Percentiles rank a stretch among this genome's conserved stretches.
These are phyloP conservation scores for Westerdykella aurantiaca DNA, from an alignment of 2,329 filamentous ascomycete genomes.

Conservation along the genomic window DNA sequence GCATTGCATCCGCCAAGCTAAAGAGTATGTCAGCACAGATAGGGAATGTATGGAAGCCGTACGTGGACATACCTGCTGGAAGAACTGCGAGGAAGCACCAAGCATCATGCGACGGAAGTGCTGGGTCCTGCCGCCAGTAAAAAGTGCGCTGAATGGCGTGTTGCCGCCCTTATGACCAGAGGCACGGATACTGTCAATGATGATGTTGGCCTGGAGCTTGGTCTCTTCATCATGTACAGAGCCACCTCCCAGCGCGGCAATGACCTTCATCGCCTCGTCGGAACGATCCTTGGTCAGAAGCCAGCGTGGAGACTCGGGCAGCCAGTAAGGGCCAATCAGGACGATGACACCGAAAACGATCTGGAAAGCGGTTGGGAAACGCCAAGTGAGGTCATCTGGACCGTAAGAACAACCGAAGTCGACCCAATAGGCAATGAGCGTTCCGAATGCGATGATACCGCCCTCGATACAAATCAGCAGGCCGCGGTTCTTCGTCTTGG, in stretches of 20 bases:
- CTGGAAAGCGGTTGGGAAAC: constrained; percentile 52
- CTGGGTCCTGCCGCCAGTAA: constrained; percentile 59
- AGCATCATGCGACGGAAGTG: constrained; percentile 61
- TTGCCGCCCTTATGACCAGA: constrained; percentile 39
- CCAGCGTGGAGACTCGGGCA: constrained; percentile 63
- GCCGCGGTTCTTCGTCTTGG: constrained; percentile 53
- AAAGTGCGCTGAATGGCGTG: constrained; percentile 48
- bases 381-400: constrained; percentile 37
- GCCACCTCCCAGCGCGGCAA: constrained; percentile 46
- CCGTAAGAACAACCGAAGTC: constrained; percentile 34
- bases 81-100: constrained; percentile 53
- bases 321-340: constrained; percentile 52
- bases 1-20: constrained; percentile 27
- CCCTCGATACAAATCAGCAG: constrained; percentile 57
- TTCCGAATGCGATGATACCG: constrained; percentile 49
- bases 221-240: constrained; percentile 53
- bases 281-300: constrained; percentile 58
- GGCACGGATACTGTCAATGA: constrained; percentile 52
- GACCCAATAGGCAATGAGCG: constrained; percentile 48
- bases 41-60: too few relatives aligned
- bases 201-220: constrained; percentile 56
- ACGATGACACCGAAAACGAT: constrained; percentile 46
- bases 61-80: constrained; percentile 45
- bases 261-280: constrained; percentile 53
- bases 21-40: too few relatives aligned